Base-by-base conservation (phyloP, 495 filamentous ascomycete genomes). In the Parathielavia appendiculata region DNA sequence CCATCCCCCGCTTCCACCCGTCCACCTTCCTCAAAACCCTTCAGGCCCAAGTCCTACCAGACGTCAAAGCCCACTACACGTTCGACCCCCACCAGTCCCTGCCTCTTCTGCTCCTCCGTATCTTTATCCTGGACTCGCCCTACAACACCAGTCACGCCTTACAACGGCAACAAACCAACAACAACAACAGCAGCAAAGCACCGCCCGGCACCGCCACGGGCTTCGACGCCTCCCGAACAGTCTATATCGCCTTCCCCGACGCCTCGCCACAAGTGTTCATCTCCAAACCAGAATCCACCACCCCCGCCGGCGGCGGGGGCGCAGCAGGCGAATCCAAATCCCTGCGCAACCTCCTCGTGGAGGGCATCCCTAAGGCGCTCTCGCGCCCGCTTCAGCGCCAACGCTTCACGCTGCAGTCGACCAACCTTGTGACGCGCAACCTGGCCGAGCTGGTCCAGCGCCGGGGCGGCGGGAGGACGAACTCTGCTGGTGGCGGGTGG, bases 241-340 rank as follows among this genome's bases (percentile, higher is more conserved):
- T 95, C 44, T 92, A 86, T 63, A 72, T 92, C 59, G 86, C 86
- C 8, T 92, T 93, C 66, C 90, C 90, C 0, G 83, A 91, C 62
- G 83, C 81, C 47, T 85, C 86, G 30, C 86, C 90, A 0, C 84
- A 83, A 62, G 71, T 93, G 34, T 95, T 86, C 64, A 82, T 89
- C 23, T 89, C 87, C 30, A 81, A 71, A 46, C 69, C 73, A 13
- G 67, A 75, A 53, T 57, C 77, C 30, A 63, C 75, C 30, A 57
- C 67, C 14, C 46, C 62, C 1, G 46, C 40, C 32, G 39, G 32
- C 36, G 57, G 46, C 32, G 26, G 40, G 2, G 40, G 5, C 17
- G 58, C 43, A 2, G 71, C 69, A 14, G 80, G 77, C 1, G 86
- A 90, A 44, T 67, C 79, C 1, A 79, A 79, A n/a, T 83, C 77